Evolutionary conservation across 768 basidiomycete species (phyloP).

Genomic region (Podaxis sp.): DNA sequence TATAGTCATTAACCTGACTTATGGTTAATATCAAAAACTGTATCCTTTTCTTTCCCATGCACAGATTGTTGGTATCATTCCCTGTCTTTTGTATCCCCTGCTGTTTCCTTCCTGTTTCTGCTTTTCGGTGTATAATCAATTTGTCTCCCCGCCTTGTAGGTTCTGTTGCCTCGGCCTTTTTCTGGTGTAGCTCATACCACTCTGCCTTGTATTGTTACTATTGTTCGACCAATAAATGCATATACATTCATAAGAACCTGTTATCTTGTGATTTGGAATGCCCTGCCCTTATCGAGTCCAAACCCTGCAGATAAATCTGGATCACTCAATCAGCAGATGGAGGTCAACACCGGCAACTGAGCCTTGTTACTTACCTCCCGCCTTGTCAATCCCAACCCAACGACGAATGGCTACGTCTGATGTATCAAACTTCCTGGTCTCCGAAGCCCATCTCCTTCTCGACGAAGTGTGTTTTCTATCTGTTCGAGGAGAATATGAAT

Average conservation of each 20-base stretch:
- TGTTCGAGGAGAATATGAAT: conserved; percentile 14
- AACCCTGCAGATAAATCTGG: too few relatives aligned
- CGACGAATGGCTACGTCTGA: conserved; percentile 22
- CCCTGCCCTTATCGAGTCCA: not conserved
- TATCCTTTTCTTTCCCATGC: not conserved
- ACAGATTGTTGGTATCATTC: not conserved
- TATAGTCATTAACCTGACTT: conserved; percentile 11
- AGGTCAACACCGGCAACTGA: too few relatives aligned
- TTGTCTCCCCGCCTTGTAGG: conserved; percentile 3
- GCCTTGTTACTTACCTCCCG: not conserved
- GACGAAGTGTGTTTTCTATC: conserved; percentile 46
- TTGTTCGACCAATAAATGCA: conserved; percentile 6
- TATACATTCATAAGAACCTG: not conserved
- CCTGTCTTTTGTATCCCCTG: conserved; percentile 2
- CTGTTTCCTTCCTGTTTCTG: conserved; percentile 6
- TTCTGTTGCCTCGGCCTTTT: conserved; percentile 9
- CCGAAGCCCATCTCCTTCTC: conserved; percentile 67
- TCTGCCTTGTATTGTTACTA: conserved; percentile 14
- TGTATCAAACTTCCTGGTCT: conserved; percentile 59
- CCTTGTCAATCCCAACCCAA: not conserved
- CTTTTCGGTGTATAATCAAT: conserved; percentile 13
- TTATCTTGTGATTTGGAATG: not conserved
- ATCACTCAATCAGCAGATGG: too few relatives aligned
- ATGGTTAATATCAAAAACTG: conserved; percentile 13
- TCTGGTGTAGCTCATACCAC: conserved; percentile 14